These are phyloP conservation scores for Wickerhamomyces pijperi DNA, from an alignment of 805 yeast species.

Conservation along the genomic window DNA sequence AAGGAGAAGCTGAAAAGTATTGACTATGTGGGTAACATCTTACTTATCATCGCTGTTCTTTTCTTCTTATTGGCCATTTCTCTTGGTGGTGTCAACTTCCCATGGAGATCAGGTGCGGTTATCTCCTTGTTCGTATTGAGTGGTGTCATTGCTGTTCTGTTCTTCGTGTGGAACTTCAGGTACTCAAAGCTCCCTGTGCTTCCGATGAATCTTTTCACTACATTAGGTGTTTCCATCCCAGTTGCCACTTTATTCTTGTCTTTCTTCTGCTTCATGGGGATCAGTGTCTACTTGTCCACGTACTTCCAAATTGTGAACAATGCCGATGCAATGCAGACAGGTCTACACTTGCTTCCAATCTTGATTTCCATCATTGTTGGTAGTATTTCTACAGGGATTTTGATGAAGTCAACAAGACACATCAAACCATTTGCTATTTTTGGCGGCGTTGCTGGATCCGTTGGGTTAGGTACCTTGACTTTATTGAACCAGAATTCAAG, in stretches of 20 bases:
- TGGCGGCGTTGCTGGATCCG: constrained; percentile 20
- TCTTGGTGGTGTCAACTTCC: constrained; percentile 34
- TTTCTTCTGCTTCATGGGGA: constrained; percentile 2
- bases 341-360: constrained; percentile 30
- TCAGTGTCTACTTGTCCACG: constrained; percentile 1
- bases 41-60: constrained; percentile 30
- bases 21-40: constrained; percentile 37
- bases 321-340: constrained; percentile 31
- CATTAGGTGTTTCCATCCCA: constrained; percentile 1
- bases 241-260: not conserved
- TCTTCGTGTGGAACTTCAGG: constrained; percentile 9
- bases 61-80: constrained; percentile 36
- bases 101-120: constrained; percentile 7
- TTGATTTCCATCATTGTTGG: constrained; percentile 25
- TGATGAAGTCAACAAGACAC: constrained; percentile 22
- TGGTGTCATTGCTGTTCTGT: constrained; percentile 5
- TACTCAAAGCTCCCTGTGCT: constrained; percentile 11
- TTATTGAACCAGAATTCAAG: constrained; percentile 22
- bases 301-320: constrained; percentile 20
- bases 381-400: constrained; percentile 13
- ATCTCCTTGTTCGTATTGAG: constrained; percentile 9
- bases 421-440: constrained; percentile 24
- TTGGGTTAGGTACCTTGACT: constrained; percentile 25
- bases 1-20: constrained; percentile 27
- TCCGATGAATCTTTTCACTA: constrained; percentile 12